Evolutionary conservation across 441 rosid species (phyloP).

Genomic region (Brassica hybrid): DNA sequence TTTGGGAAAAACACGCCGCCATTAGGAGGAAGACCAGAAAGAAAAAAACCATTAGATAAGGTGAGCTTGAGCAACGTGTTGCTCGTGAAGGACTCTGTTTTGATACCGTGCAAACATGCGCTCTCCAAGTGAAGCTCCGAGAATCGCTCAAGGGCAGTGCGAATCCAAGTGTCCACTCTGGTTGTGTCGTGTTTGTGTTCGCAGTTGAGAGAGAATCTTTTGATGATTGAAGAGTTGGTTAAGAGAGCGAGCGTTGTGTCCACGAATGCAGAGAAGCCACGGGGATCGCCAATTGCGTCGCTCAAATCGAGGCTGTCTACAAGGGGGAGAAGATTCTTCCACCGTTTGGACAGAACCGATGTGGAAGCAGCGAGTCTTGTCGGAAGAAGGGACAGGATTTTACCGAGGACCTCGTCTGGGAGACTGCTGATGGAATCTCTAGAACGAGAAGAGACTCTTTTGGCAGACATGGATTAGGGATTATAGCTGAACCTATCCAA

Average conservation of each 20-base stretch:
- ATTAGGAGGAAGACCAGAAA: not conserved
- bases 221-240: not conserved
- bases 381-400: too few relatives aligned
- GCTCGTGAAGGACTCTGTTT: conserved; percentile 10
- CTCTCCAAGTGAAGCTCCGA: conserved; percentile 9
- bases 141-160: not conserved
- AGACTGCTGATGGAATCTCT: too few relatives aligned
- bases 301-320: not conserved
- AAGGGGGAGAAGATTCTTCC: not conserved
- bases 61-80: conserved; percentile 6
- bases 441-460: too few relatives aligned
- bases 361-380: not conserved
- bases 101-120: not conserved
- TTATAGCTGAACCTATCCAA: too few relatives aligned
- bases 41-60: not conserved
- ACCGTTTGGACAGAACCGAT: conserved; percentile 9
- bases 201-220: not conserved
- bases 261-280: not conserved
- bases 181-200: not conserved
- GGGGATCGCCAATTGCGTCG: not conserved
- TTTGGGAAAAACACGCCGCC: not conserved
- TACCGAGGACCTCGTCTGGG: too few relatives aligned
- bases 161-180: conserved; percentile 7
- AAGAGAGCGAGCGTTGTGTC: conserved; percentile 14
- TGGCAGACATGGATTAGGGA: too few relatives aligned